A percentile compares a stretch with the other conserved stretches of the same genome.
phyloP scores from a whole-genome alignment of 352 stramenopile species.

The Phytophthora kernoviae region DNA sequence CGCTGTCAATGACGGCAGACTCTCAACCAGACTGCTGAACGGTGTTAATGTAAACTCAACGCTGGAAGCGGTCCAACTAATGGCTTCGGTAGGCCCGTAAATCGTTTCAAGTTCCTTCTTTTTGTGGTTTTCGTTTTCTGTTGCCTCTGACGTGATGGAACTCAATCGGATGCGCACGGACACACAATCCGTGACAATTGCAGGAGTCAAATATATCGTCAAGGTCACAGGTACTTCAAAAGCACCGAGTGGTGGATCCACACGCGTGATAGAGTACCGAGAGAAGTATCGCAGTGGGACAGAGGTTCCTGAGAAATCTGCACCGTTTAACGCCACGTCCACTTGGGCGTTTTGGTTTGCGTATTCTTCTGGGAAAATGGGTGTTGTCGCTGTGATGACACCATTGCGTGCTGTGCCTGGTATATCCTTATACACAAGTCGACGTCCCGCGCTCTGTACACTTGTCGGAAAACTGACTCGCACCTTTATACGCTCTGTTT shows the following conservation, averaged over 20 bases:
- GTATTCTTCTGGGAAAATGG: conserved; percentile 53
- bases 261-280: conserved; percentile 43
- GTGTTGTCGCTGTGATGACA: conserved; percentile 53
- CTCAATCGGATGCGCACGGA: conserved; percentile 49
- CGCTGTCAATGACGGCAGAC: conserved; percentile 34
- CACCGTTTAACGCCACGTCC: conserved; percentile 68
- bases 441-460: conserved; percentile 21
- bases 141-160: not conserved
- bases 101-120: conserved; percentile 12
- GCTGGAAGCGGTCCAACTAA: conserved; percentile 39
- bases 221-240: conserved; percentile 64
- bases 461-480: conserved; percentile 40
- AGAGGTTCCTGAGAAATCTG: conserved; percentile 63
- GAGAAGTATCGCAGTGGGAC: conserved; percentile 63
- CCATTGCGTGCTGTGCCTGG: conserved; percentile 48
- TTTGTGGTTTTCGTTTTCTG: not conserved
- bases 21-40: conserved; percentile 37
- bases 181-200: conserved; percentile 53
- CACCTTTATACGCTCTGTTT: conserved; percentile 78
- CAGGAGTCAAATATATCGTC: conserved; percentile 42
- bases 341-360: conserved; percentile 51
- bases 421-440: conserved; percentile 36
- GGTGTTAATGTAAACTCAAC: conserved; percentile 55
- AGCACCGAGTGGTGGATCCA: conserved; percentile 55
- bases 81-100: conserved; percentile 49